Evolutionary conservation across 371 early-diverging fungal genomes (phyloP).

Genomic region (Lichtheimia hyalospora): DNA sequence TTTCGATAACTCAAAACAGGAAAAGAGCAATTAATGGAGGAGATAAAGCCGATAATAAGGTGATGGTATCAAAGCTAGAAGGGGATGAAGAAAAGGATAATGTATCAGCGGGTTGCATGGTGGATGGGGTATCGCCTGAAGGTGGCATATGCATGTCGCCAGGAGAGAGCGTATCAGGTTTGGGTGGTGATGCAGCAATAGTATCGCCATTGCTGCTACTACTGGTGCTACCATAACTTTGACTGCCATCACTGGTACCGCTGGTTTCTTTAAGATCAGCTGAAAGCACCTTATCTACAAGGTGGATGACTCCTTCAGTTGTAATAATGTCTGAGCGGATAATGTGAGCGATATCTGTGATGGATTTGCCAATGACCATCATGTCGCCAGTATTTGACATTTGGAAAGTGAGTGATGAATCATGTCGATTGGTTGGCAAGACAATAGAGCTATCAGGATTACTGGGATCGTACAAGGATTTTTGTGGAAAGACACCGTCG

Average conservation of each 20-base stretch:
- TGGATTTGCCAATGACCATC: conserved; percentile 12
- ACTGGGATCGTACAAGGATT: conserved; percentile 5
- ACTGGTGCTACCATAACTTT: background rate
- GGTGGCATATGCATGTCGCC: too few species aligned
- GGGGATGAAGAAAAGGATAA: too few species aligned
- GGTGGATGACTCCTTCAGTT: conserved; percentile 26
- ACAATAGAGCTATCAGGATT: conserved; percentile 5
- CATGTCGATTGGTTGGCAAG: conserved; percentile 6
- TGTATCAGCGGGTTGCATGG: too few species aligned
- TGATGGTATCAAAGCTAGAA: too few species aligned
- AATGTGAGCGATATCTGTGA: conserved; percentile 13
- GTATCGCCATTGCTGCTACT: too few species aligned
- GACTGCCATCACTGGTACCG: background rate
- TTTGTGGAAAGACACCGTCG: conserved; percentile 17
- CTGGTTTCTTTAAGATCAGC: conserved; percentile 8
- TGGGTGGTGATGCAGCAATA: too few species aligned
- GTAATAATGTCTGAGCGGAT: conserved; percentile 21
- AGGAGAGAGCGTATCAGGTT: too few species aligned
- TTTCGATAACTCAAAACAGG: too few species aligned
- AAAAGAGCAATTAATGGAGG: too few species aligned
- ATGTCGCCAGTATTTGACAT: conserved; percentile 5
- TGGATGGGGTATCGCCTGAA: too few species aligned
- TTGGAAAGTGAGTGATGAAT: conserved; percentile 10
- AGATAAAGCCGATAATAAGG: too few species aligned
- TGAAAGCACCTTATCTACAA: conserved; percentile 25